Conservation (phyloP, 75 land plant species). For the Pseudotsuga menziesii region DNA sequence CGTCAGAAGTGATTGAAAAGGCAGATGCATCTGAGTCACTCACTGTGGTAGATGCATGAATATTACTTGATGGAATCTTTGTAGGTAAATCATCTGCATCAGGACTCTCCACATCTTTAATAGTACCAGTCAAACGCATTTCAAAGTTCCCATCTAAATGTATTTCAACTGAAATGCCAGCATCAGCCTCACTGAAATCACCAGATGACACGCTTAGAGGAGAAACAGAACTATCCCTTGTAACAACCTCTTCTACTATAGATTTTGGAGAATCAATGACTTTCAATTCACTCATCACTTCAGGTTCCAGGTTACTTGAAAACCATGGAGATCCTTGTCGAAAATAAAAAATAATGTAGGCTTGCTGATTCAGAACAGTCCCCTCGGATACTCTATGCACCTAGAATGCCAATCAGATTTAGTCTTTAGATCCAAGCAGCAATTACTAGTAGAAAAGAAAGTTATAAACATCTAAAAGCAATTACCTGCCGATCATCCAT, state of each 20-base stretch:
- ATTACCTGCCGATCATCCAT: slow-evolving; percentile 67
- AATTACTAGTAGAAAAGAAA: neutral
- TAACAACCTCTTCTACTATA: neutral
- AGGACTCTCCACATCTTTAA: neutral
- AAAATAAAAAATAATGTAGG: slow-evolving; percentile 76
- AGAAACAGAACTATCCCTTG: neutral
- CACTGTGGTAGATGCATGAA: neutral
- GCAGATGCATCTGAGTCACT: neutral
- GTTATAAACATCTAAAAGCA: neutral
- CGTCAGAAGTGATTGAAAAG: neutral
- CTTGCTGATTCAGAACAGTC: slow-evolving; percentile 46
- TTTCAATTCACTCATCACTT: neutral
- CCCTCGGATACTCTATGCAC: slow-evolving; percentile 41
- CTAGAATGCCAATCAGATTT: slow-evolving; percentile 18
- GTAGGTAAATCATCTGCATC: neutral
- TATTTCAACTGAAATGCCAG: neutral
- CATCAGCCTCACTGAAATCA: slow-evolving; percentile 1
- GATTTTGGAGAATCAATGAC: neutral
- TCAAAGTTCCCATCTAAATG: neutral
- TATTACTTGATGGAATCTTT: neutral
- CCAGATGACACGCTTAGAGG: neutral
- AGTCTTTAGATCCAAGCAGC: neutral
- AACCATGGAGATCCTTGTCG: slow-evolving; percentile 42
- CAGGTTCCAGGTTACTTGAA: slow-evolving; percentile 21
- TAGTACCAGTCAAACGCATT: neutral